A percentile compares a stretch with the other conserved stretches of the same genome.
phyloP scores from a whole-genome alignment of 2,329 filamentous ascomycete genomes.

The Talaromyces sp. region DNA sequence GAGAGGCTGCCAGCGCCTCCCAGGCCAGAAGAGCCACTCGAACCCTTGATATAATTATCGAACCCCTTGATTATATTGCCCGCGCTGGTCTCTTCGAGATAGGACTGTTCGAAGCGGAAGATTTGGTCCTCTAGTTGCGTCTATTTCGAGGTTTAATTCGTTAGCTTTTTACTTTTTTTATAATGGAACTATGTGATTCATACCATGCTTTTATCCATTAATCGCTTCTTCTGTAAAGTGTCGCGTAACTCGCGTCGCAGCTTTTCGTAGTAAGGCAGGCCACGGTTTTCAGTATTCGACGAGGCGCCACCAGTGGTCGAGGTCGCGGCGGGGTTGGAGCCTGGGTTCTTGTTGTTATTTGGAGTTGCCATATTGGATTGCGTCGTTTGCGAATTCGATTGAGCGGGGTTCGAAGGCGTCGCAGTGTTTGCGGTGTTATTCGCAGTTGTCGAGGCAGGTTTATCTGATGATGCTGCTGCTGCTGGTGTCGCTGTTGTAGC shows the following conservation, averaged over 20 bases:
- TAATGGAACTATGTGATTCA: not conserved
- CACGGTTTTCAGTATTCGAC: constrained; percentile 30
- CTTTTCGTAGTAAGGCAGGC: constrained; percentile 66
- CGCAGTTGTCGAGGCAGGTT: not conserved
- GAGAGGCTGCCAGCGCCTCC: constrained; percentile 24
- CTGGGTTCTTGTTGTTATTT: constrained; percentile 7
- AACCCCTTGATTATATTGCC: constrained; percentile 98
- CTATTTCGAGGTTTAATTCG: constrained; percentile 27
- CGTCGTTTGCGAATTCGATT: not conserved
- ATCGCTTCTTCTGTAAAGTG: constrained; percentile 60
- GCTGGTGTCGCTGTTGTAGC: not conserved
- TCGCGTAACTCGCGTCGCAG: constrained; percentile 63
- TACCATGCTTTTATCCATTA: constrained; percentile 58
- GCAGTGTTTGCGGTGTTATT: constrained; percentile 8
- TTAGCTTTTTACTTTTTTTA: not conserved
- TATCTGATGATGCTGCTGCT: constrained; percentile 10
- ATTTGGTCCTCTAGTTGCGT: constrained; percentile 72
- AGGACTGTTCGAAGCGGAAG: constrained; percentile 73
- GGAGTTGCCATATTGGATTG: not conserved
- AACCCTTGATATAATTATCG: constrained; percentile 95
- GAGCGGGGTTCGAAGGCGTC: not conserved
- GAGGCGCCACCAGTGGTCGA: constrained; percentile 12
- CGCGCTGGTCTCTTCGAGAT: constrained; percentile 79
- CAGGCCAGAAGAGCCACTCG: constrained; percentile 41
- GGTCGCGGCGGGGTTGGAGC: constrained; percentile 10